Conservation (phyloP, 306 rosid genomes). For the Sechiopsis laciniata region DNA sequence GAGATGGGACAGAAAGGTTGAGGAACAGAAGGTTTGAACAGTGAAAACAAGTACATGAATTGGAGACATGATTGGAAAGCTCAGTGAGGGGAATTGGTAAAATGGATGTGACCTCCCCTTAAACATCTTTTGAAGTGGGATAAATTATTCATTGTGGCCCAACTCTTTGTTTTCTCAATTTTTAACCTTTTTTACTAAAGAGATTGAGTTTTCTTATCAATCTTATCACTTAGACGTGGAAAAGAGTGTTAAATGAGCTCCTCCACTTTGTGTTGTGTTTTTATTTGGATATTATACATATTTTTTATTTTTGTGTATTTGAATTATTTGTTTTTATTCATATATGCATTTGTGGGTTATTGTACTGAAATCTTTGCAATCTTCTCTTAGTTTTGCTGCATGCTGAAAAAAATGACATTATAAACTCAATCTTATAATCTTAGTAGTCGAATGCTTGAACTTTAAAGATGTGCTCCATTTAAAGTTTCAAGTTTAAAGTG, state of each 20-base stretch:
- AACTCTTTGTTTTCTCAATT: background rate
- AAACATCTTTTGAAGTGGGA: constrained; percentile 44
- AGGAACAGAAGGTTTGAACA: constrained; percentile 88
- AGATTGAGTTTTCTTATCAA: constrained; percentile 53
- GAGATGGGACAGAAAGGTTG: constrained; percentile 98
- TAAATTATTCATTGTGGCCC: constrained; percentile 39
- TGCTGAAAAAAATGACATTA: background rate
- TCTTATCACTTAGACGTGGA: constrained; percentile 40
- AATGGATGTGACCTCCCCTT: constrained; percentile 39
- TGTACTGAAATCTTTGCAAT: background rate
- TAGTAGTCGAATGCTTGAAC: too few species aligned
- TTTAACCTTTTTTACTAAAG: constrained; percentile 12
- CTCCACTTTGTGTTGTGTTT: background rate
- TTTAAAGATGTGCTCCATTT: too few species aligned
- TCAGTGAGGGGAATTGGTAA: constrained; percentile 44
- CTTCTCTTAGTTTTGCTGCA: background rate
- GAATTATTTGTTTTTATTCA: background rate
- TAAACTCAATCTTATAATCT: background rate
- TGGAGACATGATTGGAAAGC: constrained; percentile 51
- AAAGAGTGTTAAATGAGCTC: constrained; percentile 30
- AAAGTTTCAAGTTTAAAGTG: too few species aligned
- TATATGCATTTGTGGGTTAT: background rate
- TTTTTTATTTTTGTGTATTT: background rate
- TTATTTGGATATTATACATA: background rate
- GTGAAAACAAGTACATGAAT: constrained; percentile 59